Percentiles rank a stretch among this genome's conserved stretches.
These are phyloP conservation scores for Lanmaoa pseudosensibilis DNA, from an alignment of 768 basidiomycete species.

Conservation along the genomic window DNA sequence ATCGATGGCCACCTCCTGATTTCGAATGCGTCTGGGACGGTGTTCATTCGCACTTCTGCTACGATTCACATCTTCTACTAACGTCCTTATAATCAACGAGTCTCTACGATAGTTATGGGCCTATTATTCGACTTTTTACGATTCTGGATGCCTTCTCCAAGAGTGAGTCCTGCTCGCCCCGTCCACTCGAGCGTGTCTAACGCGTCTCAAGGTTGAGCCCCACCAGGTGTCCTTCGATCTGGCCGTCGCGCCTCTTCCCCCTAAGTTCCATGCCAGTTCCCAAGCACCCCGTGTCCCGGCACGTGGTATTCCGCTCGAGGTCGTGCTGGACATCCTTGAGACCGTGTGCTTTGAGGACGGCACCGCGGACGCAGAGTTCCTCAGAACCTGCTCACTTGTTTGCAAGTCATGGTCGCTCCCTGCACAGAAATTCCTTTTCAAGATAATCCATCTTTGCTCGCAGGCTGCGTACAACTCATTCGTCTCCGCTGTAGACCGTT, in stretches of 20 bases:
- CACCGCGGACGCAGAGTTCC: constrained; percentile 40
- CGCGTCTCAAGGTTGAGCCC: constrained; percentile 27
- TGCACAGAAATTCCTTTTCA: constrained; percentile 66
- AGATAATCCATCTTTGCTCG: constrained; percentile 52
- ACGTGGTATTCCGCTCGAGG: constrained; percentile 56
- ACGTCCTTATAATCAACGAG: constrained; percentile 24
- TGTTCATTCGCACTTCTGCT: constrained; percentile 18
- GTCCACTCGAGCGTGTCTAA: constrained; percentile 5
- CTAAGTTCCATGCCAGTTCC: constrained; percentile 15
- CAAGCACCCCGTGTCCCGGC: constrained; percentile 23
- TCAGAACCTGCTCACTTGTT: constrained; percentile 59
- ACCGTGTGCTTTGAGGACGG: constrained; percentile 44
- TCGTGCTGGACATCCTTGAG: constrained; percentile 64
- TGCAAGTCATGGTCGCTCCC: constrained; percentile 65
- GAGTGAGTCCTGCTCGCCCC: constrained; percentile 18
- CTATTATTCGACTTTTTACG: constrained; percentile 26
- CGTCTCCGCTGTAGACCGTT: constrained; percentile 46
- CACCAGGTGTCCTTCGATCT: constrained; percentile 44
- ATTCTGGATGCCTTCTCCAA: constrained; percentile 23
- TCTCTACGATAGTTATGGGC: constrained; percentile 26
- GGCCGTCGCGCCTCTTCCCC: constrained; percentile 28
- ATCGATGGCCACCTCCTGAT: constrained; percentile 17
- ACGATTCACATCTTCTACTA: constrained; percentile 18
- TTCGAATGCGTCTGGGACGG: constrained; percentile 25
- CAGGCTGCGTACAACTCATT: constrained; percentile 57